Conservation (phyloP, 177 flowering plant genomes). For the Tripterygium wilfordii region DNA sequence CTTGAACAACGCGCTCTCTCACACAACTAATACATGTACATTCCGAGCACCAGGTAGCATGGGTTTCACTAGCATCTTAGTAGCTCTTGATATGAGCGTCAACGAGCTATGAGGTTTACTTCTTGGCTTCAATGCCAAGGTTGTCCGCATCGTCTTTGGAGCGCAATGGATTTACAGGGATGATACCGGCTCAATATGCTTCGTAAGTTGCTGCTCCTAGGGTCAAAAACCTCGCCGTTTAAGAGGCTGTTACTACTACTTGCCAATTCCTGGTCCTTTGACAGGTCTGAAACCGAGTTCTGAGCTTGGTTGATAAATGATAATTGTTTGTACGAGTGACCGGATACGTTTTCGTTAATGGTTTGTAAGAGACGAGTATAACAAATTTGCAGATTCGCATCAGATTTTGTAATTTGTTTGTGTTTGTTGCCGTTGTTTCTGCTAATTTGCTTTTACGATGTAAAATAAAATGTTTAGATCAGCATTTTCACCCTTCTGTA, state of each 20-base stretch:
- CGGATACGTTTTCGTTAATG: conserved; percentile 14
- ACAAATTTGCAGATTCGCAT: too few relatives aligned
- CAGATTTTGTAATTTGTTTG: too few relatives aligned
- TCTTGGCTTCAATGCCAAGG: conserved; percentile 54
- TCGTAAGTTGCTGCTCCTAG: conserved; percentile 8
- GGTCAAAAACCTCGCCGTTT: conserved; percentile 15
- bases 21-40: conserved; percentile 39
- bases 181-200: conserved; percentile 28
- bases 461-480: too few relatives aligned
- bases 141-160: conserved; percentile 65
- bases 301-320: conserved; percentile 31
- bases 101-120: conserved; percentile 51
- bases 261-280: conserved; percentile 28
- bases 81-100: conserved; percentile 65
- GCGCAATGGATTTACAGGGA: conserved; percentile 61
- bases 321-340: conserved; percentile 32
- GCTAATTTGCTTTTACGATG: too few relatives aligned
- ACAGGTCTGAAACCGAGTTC: conserved; percentile 24
- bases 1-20: conserved; percentile 69
- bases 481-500: too few relatives aligned
- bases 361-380: too few relatives aligned
- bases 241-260: conserved; percentile 31
- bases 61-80: conserved; percentile 35
- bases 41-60: conserved; percentile 27
- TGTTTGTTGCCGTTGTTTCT: too few relatives aligned